Base-by-base conservation (phyloP, 176 grass and related monocot species). In the Bonia amplexicaulis region DNA sequence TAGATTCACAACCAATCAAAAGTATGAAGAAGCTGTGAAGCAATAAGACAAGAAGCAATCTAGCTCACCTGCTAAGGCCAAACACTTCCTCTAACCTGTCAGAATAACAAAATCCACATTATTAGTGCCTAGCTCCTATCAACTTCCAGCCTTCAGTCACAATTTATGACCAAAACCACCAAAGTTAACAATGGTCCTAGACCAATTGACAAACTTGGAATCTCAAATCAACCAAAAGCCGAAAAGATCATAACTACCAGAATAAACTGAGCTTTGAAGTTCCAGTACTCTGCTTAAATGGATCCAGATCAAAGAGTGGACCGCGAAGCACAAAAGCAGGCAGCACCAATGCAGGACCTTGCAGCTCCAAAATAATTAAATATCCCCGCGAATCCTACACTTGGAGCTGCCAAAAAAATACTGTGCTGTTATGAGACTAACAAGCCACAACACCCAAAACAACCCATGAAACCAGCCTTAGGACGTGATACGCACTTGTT, bases 31-130 rank as follows among this genome's bases (percentile, higher is more conserved):
- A 66, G 9, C 12, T 68, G 31, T 41, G 29, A 61, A 48, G 39
- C 7, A 16, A 12, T 68, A 73, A 15, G 27, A 73, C 48, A 82
- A 71, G 44, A 85, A 86, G 80, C 48, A 49, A 62, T 69, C 85
- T 73, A 54, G 51, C 69, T 80, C 80, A 84, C 85, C 85, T 70
- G 46, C 75, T 87, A 78, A 80, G 16, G 61, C 35, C 73, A 80
- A 75, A 70, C 42, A 80, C 75, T 53, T 66, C 46, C 51, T 37
- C 14, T 48, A 52, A 78, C 69, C 80, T 83, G 70, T 16, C 53
- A 84, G 59, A 66, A 73, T 22, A 90, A 79, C 39, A 62, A 73
- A 84, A 84, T 80, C 6, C 49, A 39, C 68, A 79, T 41, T 59
- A 69, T 80, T 61, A 76, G 74, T 75, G 19, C 47, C 12, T 51